phyloP scores from a whole-genome alignment of 306 rosid species.

The Urtica urens region DNA sequence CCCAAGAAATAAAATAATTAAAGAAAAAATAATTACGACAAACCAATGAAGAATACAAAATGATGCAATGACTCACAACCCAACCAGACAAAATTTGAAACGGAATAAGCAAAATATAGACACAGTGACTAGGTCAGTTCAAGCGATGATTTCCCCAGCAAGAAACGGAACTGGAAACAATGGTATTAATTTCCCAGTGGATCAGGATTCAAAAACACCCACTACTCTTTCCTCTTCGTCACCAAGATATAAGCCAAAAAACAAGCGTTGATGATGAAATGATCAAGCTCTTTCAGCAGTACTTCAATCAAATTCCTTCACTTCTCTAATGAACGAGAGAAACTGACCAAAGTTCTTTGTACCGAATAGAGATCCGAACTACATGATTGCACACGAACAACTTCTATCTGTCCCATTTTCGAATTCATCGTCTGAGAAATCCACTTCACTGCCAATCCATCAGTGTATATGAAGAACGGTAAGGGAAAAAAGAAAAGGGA shows the following conservation, averaged over 20 bases:
- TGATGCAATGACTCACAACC: slow-evolving; percentile 21
- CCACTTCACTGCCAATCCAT: slow-evolving; percentile 60
- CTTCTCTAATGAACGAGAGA: slow-evolving; percentile 3
- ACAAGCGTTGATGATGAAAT: slow-evolving; percentile 16
- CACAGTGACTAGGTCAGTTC: slow-evolving; percentile 30
- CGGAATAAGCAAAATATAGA: slow-evolving; percentile 42
- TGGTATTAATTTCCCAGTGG: slow-evolving; percentile 16
- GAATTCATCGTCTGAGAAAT: slow-evolving; percentile 75
- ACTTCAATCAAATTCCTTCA: slow-evolving; percentile 16
- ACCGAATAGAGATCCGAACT: slow-evolving; percentile 32
- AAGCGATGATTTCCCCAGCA: slow-evolving; percentile 13
- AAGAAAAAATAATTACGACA: slow-evolving; percentile 36
- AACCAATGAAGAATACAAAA: slow-evolving; percentile 38
- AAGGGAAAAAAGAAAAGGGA: neutral
- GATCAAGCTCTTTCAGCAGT: slow-evolving; percentile 12
- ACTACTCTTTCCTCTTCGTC: slow-evolving; percentile 12
- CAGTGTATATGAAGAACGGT: slow-evolving; percentile 4
- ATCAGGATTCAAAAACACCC: slow-evolving; percentile 22
- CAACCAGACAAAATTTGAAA: slow-evolving; percentile 52
- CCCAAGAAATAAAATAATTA: slow-evolving; percentile 20
- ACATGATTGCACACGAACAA: slow-evolving; percentile 76
- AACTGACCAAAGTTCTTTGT: slow-evolving; percentile 21
- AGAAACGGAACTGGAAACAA: slow-evolving; percentile 14
- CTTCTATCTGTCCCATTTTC: slow-evolving; percentile 65
- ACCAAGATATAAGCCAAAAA: slow-evolving; percentile 24